Base-by-base conservation (phyloP, 2,329 filamentous ascomycete genomes). In the Claviceps sp. region DNA sequence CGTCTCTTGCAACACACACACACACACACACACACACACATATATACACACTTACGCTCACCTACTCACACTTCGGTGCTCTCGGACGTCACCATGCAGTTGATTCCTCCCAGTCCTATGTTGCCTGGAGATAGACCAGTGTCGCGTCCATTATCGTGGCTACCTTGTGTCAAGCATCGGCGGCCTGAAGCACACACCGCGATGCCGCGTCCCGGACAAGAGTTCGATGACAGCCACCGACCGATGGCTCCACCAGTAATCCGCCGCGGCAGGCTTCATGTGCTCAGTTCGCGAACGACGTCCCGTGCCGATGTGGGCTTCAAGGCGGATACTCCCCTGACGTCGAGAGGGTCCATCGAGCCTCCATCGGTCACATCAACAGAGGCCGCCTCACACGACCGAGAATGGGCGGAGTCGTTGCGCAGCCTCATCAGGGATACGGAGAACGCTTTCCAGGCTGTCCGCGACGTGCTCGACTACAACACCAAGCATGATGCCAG, bases 371-470 rank as follows among this genome's bases (percentile, higher is more conserved):
- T 7, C n/a, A n/a, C 49, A 16, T 22, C 41, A 6, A 41, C 50
- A 20, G 48, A 38, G 16, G 34, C 30, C 22, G 3, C 5, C 18
- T 37, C 42, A 24, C 37, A 51, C 8, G 24, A 26, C 24, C 57
- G 56, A 38, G 54, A 54, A 41, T 59, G 66, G 57, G 67, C 65
- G 13, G 63, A 70, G 41, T 68, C 68, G 52, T 63, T 74, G 3
- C 67, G 72, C 50, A 65, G 71, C 55, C 66, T 78, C 55, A 73
- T 76, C 47, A 64, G 66, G 55, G 70, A 77, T 58, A 71, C 74
- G 4, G 74, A 78, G 54, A 67, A 72, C 52, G 73, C 75, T 30
- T 77, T 77, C 61, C 67, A 70, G 59, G 67, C 69, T 13, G 69
- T 74, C 24, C 70, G 67, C 2, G 64, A 61, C 49, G 68, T 69